Percentiles rank a stretch among this genome's conserved stretches.
Evolutionary conservation across 257 asterid genomes (phyloP).

Genomic region (Nicotiana tomentosiformis): DNA sequence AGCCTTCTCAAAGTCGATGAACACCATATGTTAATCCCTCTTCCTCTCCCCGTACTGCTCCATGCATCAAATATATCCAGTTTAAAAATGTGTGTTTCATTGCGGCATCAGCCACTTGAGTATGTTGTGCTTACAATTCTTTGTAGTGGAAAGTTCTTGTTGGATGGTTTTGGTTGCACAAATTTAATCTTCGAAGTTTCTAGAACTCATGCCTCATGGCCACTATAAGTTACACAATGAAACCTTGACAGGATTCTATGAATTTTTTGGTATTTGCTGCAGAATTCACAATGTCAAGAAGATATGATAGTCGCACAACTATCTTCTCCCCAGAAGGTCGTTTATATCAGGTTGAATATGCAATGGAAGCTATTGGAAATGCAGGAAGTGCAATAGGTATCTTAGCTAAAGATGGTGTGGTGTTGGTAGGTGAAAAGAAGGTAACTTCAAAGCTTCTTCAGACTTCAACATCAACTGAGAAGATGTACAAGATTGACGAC

Average conservation of each 20-base stretch:
- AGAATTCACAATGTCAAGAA: constrained; percentile 15
- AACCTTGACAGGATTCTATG: neutral
- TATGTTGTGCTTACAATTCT: neutral
- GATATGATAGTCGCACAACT: constrained; percentile 17
- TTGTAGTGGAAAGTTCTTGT: neutral
- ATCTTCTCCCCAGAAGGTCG: constrained; percentile 24
- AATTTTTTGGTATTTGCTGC: neutral
- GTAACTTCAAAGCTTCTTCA: constrained; percentile 21
- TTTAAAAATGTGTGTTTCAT: neutral
- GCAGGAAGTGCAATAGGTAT: constrained; percentile 19
- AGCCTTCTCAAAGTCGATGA: no score
- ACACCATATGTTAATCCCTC: no score
- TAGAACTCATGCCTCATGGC: neutral
- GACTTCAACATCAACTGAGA: constrained; percentile 16
- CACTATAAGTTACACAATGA: neutral
- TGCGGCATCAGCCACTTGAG: neutral
- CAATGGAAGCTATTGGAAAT: constrained; percentile 23
- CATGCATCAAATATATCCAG: neutral
- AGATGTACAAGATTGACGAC: constrained; percentile 22
- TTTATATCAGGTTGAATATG: constrained; percentile 19
- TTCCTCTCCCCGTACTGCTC: no score
- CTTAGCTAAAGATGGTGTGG: constrained; percentile 16
- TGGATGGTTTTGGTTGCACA: neutral
- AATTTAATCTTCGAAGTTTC: neutral
- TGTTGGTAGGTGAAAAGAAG: constrained; percentile 16